Evolutionary conservation across 176 grass and related monocot species (phyloP).

Genomic region (Alloteropsis semialata): DNA sequence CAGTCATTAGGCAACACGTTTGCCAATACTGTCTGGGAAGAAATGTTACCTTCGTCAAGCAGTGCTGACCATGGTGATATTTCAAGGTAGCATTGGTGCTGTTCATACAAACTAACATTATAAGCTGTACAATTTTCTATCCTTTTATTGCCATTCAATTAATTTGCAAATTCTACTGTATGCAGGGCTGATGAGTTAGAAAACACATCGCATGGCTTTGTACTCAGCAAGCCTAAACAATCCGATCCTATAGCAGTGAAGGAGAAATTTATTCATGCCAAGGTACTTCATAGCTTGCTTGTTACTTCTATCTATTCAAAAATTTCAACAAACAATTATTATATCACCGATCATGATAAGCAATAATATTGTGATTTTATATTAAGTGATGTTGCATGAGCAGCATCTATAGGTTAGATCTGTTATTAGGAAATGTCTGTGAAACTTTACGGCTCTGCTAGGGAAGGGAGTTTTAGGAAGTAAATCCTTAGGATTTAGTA

Average conservation of each 20-base stretch:
- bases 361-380: not conserved
- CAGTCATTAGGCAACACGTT: slow-evolving; percentile 92
- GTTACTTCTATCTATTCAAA: slow-evolving; percentile 3
- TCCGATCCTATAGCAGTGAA: slow-evolving; percentile 86
- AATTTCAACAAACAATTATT: not conserved
- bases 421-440: slow-evolving; percentile 18
- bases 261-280: slow-evolving; percentile 99
- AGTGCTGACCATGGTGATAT: slow-evolving; percentile 47
- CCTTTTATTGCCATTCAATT: slow-evolving; percentile 16
- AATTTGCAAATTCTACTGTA: slow-evolving; percentile 35
- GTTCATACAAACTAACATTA: slow-evolving; percentile 7
- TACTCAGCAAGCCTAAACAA: slow-evolving; percentile 69
- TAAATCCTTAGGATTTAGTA: not conserved
- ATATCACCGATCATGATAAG: not conserved
- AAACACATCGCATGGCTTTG: slow-evolving; percentile 36
- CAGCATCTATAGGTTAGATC: not conserved
- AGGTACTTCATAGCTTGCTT: slow-evolving; percentile 48
- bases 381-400: not conserved
- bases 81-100: slow-evolving; percentile 54
- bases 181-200: slow-evolving; percentile 55
- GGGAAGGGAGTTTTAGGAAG: too few relatives aligned
- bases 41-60: slow-evolving; percentile 52
- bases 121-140: not conserved
- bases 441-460: not conserved
- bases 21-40: slow-evolving; percentile 94